phyloP scores from a whole-genome alignment of 2,329 filamentous ascomycete species.

The Arachnomyces sp. region DNA sequence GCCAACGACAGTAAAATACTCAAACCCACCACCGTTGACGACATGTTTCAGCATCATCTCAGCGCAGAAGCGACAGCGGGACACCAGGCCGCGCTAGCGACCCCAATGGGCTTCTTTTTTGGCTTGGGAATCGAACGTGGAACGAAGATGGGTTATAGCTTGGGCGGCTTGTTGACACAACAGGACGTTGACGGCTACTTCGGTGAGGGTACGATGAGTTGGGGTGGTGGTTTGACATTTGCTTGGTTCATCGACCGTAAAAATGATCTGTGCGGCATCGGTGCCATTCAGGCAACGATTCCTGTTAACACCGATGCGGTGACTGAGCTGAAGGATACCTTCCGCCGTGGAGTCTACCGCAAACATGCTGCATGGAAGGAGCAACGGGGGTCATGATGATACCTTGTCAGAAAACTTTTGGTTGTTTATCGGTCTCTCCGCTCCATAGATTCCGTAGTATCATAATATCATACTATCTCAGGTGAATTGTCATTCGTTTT shows the following conservation, averaged over 20 bases:
- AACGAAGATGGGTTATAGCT: conserved; percentile 31
- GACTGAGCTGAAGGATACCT: conserved; percentile 33
- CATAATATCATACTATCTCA: no score
- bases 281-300: conserved; percentile 32
- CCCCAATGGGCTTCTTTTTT: conserved; percentile 30
- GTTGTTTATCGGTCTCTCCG: no score
- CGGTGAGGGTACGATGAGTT: conserved; percentile 36
- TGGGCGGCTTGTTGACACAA: conserved; percentile 36
- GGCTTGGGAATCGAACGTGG: conserved; percentile 25
- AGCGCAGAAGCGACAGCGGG: conserved; percentile 17
- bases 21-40: conserved; percentile 17
- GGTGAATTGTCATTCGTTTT: no score
- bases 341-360: conserved; percentile 36
- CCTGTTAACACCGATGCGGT: conserved; percentile 24
- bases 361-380: conserved; percentile 29
- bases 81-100: conserved; percentile 21
- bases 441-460: no score
- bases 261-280: conserved; percentile 38
- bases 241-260: conserved; percentile 44
- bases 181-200: conserved; percentile 38
- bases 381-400: conserved; percentile 4
- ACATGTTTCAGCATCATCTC: conserved; percentile 24
- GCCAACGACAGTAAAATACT: conserved; percentile 24
- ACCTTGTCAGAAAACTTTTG: no score
- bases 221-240: conserved; percentile 41